Evolutionary conservation across 345 rosid species (phyloP), one percentile per base, ranked within the genome.

Genomic region (Anastatica hierochuntica): DNA sequence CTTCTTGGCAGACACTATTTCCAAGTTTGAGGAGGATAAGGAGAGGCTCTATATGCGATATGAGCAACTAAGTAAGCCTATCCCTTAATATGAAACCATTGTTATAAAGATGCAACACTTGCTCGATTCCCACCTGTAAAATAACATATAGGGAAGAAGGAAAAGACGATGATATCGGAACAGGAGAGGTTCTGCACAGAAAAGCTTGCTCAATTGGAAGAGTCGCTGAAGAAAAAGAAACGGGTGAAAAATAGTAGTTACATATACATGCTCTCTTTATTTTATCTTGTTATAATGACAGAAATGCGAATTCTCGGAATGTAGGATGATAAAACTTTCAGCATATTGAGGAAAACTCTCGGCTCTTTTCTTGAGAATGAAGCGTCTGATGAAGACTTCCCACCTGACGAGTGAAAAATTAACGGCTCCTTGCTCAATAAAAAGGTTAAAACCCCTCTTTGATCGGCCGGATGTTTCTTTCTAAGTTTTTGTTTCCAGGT

Each of bases 21-120:
- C 89, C 40, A 88, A 74, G 72, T 79, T 79, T 37, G 92, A 83
- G 58, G 90, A 82, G 50, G 88, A 85, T 53, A 85, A 85, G 72
- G 92, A 80, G 66, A 83, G 63, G 73, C 81, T 89, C 43, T 77
- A 76, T 46, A 56, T 67, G 68, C 73, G 78, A 71, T 85, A 80
- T 59, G 89, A 88, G 69, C 97, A 85, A 74, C 33, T 76, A 53
- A 76, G 95, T 85, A 60, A 88, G 89, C 34, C 29, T 24, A 39
- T 0, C 27, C 29, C 5, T 13, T 37, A 29, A 14, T 8, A 39
- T 52, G 53, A 49, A 15, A 29, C 30, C 52, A 48, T 13, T 42
- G 49, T 44, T 57, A 30, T 24, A n/a, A 10, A 59, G 21, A 19
- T 14, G 44, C 64, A 50, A 47, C 41, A 14, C 43, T 49, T 36